Conservation (phyloP, 225 moss, liverwort and hornwort species). For the Ulota crispa region DNA sequence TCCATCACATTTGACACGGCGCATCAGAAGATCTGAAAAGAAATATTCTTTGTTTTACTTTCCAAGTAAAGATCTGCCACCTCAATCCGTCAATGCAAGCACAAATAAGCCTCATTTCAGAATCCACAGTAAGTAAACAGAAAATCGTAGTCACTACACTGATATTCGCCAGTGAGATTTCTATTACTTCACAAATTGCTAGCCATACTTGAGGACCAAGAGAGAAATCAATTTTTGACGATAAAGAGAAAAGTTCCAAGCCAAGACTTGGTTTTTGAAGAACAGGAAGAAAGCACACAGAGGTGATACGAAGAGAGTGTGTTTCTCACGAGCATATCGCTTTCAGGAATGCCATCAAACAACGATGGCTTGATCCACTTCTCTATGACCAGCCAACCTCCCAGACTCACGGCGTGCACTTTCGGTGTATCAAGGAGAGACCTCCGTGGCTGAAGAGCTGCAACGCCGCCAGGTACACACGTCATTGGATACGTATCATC, state of each 20-base stretch:
- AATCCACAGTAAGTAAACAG: neutral
- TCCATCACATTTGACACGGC: neutral
- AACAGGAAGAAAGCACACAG: neutral
- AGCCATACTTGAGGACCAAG: neutral
- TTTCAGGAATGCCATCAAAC: conserved; percentile 42
- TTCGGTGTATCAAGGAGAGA: conserved; percentile 16
- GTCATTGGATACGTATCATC: neutral
- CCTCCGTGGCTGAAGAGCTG: conserved; percentile 32
- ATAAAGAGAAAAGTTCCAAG: neutral
- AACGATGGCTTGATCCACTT: conserved; percentile 62
- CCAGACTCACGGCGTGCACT: conserved; percentile 44
- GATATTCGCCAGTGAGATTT: neutral
- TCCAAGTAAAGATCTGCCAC: neutral
- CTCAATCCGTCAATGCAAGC: neutral
- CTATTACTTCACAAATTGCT: neutral
- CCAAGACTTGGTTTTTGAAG: neutral
- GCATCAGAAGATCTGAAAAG: neutral
- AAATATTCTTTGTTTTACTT: neutral
- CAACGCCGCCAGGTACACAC: conserved; percentile 17
- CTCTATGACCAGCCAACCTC: conserved; percentile 58
- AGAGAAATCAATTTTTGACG: neutral
- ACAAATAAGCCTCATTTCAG: neutral
- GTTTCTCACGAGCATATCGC: conserved; percentile 44
- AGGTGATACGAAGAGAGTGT: neutral
- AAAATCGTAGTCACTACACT: neutral